Conservation (phyloP, 1,139 yeast species). For the Debaryomyces sp. region DNA sequence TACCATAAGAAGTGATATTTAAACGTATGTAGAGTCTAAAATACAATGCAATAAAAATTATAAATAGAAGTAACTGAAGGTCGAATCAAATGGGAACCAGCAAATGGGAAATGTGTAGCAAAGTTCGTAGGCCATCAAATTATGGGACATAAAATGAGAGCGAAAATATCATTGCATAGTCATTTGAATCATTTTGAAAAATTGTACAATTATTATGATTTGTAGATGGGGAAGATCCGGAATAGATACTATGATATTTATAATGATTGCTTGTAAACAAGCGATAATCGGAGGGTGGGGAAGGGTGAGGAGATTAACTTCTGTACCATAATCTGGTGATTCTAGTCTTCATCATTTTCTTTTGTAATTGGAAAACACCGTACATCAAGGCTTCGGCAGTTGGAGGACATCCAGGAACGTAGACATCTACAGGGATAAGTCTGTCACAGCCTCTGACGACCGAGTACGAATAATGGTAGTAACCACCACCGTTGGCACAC, state of each 20-base stretch:
- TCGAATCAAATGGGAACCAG: not conserved
- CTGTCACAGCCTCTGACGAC: conserved; percentile 92
- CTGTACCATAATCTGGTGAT: conserved; percentile 88
- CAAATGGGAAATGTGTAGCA: not conserved
- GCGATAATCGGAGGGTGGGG: not conserved
- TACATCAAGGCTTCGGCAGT: conserved; percentile 90
- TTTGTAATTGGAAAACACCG: conserved; percentile 86
- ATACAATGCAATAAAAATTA: conserved; percentile 9
- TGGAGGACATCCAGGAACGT: conserved; percentile 95
- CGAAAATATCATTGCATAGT: not conserved
- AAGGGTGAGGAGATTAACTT: conserved; percentile 35
- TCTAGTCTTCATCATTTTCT: conserved; percentile 83
- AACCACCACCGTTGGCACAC: conserved; percentile 94
- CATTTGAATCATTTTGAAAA: conserved; percentile 1
- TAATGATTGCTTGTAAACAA: conserved; percentile 2
- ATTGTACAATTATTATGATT: not conserved
- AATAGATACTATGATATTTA: not conserved
- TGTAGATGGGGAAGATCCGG: not conserved
- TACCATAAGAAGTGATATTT: conserved; percentile 1
- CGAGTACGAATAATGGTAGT: conserved; percentile 86
- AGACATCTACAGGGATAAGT: conserved; percentile 85
- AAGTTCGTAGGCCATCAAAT: not conserved
- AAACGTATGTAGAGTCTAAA: conserved; percentile 6
- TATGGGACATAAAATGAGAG: not conserved
- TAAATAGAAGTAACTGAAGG: conserved; percentile 3